Evolutionary conservation across 352 stramenopile species (phyloP), one percentile per base, ranked within the genome.

Genomic region (Bremia lactucae): DNA sequence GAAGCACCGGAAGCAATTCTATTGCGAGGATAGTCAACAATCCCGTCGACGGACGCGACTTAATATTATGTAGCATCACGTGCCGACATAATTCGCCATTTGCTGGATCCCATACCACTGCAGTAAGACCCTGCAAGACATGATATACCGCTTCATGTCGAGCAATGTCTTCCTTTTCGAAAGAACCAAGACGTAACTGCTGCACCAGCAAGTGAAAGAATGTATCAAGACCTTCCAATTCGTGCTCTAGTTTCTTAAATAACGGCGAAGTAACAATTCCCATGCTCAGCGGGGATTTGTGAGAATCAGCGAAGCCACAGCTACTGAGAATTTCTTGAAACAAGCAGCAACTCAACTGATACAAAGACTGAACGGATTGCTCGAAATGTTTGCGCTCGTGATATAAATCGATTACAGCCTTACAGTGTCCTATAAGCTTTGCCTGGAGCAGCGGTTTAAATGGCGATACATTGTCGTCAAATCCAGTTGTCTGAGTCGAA

Each of bases 291-390:
- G 65, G 67, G 11, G 60, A 46, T 16, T 61, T 67, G 2, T 9
- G 8, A 16, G 36, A 22, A 31, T 49, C 26, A 31, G 47, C 38
- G 28, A 22, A 47, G 15, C 23, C 37, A 33, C 79, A 80, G 11
- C 62, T 68, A 23, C 81, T 67, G 0, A 87, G 43, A 14, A 83
- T 33, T 23, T 78, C 64, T 20, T 80, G 64, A 3, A 83, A 62
- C 23, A 87, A 36, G 33, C 65, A 68, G 68, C 68, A 83, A 41
- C 71, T 81, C n/a, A 83, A 53, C 38, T 78, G 64, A 38, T 81
- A 81, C 10, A 87, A 47, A 28, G 53, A 20, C 46, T 49, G 36
- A 7, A 40, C 51, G 23, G 31, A 29, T 22, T n/a, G 54, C 14
- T 39, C 42, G n/a, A 19, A 18, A n/a, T 43, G 6, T 26, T 19